Evolutionary conservation across 2,329 filamentous ascomycete species (phyloP).

Genomic region (Triangularia setosa): DNA sequence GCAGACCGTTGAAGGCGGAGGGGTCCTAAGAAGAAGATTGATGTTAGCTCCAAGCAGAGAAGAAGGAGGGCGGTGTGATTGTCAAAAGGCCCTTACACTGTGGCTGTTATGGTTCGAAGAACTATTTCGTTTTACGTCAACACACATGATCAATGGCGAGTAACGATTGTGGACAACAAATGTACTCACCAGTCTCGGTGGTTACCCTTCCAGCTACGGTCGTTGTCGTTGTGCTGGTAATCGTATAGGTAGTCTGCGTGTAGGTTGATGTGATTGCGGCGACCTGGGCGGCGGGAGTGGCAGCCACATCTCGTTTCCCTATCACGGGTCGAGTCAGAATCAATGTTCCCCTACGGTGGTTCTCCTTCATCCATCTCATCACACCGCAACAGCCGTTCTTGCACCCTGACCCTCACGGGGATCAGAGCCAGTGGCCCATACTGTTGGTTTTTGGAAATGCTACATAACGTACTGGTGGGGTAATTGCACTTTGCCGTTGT

Average conservation of each 20-base stretch:
- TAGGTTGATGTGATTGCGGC: slow-evolving; percentile 35
- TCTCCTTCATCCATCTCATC: not conserved
- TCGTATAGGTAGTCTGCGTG: slow-evolving; percentile 35
- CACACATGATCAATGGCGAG: not conserved
- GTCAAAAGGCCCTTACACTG: slow-evolving; percentile 26
- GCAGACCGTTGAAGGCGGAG: slow-evolving; percentile 34
- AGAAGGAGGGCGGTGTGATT: not conserved
- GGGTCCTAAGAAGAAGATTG: slow-evolving; percentile 27
- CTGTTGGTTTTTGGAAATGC: slow-evolving; percentile 2
- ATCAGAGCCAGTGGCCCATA: not conserved
- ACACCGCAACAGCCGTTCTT: not conserved
- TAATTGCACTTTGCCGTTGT: slow-evolving; percentile 35
- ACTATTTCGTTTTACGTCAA: slow-evolving; percentile 19
- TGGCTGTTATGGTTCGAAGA: slow-evolving; percentile 31
- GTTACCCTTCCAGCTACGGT: slow-evolving; percentile 32
- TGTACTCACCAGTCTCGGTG: slow-evolving; percentile 32
- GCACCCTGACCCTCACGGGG: too few relatives aligned
- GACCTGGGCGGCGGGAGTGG: slow-evolving; percentile 23
- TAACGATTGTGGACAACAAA: not conserved
- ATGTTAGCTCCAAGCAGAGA: not conserved
- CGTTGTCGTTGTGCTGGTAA: slow-evolving; percentile 35
- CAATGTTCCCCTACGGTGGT: not conserved
- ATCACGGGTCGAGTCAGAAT: not conserved
- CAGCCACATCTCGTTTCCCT: slow-evolving; percentile 23
- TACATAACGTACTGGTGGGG: slow-evolving; percentile 23